These are phyloP conservation scores for Cutaneotrichosporon dermatis DNA, from an alignment of 1,284 basidiomycete species.

Conservation along the genomic window DNA sequence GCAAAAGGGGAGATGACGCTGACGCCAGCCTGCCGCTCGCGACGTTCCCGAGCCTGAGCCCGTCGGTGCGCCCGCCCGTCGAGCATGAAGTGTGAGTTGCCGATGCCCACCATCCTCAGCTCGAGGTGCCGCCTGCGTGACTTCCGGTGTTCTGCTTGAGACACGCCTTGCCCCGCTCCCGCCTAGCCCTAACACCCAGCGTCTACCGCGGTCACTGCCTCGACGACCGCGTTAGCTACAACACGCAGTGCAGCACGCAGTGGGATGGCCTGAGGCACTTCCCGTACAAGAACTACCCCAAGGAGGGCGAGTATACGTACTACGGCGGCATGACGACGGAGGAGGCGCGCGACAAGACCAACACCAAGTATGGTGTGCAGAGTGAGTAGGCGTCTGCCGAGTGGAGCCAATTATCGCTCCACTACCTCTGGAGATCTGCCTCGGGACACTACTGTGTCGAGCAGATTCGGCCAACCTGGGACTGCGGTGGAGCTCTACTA, in stretches of 20 bases:
- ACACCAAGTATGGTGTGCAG: constrained; percentile 11
- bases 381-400: too few relatives aligned
- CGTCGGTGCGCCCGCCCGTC: neutral
- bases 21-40: constrained; percentile 1
- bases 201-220: constrained; percentile 15
- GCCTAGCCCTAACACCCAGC: too few relatives aligned
- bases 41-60: constrained; percentile 1
- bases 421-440: too few relatives aligned
- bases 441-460: too few relatives aligned
- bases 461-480: too few relatives aligned
- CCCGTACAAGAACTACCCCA: constrained; percentile 20
- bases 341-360: constrained; percentile 6
- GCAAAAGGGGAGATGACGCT: too few relatives aligned
- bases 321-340: constrained; percentile 13
- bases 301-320: constrained; percentile 16
- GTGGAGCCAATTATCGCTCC: too few relatives aligned
- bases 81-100: constrained; percentile 3
- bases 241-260: constrained; percentile 48
- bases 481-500: too few relatives aligned
- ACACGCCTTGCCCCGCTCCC: too few relatives aligned
- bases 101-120: too few relatives aligned
- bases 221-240: constrained; percentile 43
- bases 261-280: constrained; percentile 50
- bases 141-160: too few relatives aligned
- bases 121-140: too few relatives aligned